Conservation (phyloP, 441 rosid species). For the Mallotus japonicus region DNA sequence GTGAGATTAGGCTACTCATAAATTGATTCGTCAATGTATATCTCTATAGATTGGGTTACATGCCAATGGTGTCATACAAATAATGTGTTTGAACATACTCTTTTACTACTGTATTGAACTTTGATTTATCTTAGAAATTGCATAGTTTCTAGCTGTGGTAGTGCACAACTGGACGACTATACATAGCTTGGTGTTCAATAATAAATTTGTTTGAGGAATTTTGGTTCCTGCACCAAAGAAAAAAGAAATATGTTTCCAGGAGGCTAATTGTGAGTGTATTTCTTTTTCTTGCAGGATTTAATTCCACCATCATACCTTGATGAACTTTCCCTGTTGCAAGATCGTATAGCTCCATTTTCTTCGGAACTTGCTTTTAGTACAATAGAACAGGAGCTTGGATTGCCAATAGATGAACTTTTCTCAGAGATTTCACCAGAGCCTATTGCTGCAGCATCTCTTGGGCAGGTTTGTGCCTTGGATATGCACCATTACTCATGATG, state of each 20-base stretch:
- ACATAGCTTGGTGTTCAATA: background rate
- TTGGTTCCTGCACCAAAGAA: background rate
- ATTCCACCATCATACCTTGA: conserved; percentile 82
- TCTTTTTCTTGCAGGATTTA: conserved; percentile 55
- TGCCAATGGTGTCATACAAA: too few relatives aligned
- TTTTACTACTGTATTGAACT: too few relatives aligned
- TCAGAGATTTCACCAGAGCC: conserved; percentile 93
- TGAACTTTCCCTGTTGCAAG: conserved; percentile 85
- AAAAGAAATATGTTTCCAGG: background rate
- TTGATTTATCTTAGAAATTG: too few relatives aligned
- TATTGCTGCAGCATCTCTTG: conserved; percentile 90
- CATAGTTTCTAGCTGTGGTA: background rate
- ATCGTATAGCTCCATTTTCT: conserved; percentile 85
- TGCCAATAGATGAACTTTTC: conserved; percentile 64
- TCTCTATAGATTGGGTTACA: too few relatives aligned
- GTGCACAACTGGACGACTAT: background rate
- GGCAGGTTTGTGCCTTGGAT: conserved; percentile 52
- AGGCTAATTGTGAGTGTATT: background rate
- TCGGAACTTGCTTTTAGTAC: conserved; percentile 68
- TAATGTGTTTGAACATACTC: too few relatives aligned
- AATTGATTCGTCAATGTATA: background rate
- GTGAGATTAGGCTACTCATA: background rate
- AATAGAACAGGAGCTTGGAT: conserved; percentile 75
- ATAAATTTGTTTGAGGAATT: background rate
- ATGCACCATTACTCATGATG: conserved; percentile 7